These are phyloP conservation scores for Massarina eburnea DNA, from an alignment of 2,329 filamentous ascomycete genomes.

Conservation along the genomic window DNA sequence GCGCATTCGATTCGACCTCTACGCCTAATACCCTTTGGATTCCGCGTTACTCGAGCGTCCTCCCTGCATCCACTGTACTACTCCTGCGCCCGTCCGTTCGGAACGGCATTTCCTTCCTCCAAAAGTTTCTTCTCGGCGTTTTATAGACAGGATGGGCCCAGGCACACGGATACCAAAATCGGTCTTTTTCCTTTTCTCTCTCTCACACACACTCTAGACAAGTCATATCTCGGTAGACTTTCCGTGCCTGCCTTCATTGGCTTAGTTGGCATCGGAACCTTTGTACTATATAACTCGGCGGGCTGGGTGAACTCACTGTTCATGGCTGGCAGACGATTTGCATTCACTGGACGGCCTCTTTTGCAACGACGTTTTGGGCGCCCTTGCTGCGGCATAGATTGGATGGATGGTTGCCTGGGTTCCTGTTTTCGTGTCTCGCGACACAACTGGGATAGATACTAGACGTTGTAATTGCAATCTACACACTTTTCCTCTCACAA, in stretches of 20 bases:
- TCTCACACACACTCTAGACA: conserved; percentile 20
- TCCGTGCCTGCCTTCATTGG: conserved; percentile 38
- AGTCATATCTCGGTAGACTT: conserved; percentile 36
- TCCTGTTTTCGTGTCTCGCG: conserved; percentile 34
- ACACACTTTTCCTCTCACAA: conserved; percentile 22
- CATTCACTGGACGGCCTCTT: conserved; percentile 35
- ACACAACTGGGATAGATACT: conserved; percentile 37
- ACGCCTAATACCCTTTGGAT: conserved; percentile 42
- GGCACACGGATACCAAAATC: conserved; percentile 45
- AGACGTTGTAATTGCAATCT: conserved; percentile 37
- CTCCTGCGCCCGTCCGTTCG: conserved; percentile 21
- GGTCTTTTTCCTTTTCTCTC: conserved; percentile 29
- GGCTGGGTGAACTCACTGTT: conserved; percentile 28
- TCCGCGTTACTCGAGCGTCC: conserved; percentile 28
- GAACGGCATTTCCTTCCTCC: conserved; percentile 39
- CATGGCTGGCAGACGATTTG: conserved; percentile 35
- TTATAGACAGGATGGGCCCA: conserved; percentile 44
- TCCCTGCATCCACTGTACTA: conserved; percentile 28
- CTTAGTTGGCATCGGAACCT: conserved; percentile 28
- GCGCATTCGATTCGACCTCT: conserved; percentile 35
- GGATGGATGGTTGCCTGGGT: conserved; percentile 32
- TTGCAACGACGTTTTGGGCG: conserved; percentile 25
- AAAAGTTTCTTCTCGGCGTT: conserved; percentile 43
- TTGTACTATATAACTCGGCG: conserved; percentile 37
- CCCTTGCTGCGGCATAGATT: conserved; percentile 29